Conservation (phyloP, 768 basidiomycete genomes). For the Vararia minispora region DNA sequence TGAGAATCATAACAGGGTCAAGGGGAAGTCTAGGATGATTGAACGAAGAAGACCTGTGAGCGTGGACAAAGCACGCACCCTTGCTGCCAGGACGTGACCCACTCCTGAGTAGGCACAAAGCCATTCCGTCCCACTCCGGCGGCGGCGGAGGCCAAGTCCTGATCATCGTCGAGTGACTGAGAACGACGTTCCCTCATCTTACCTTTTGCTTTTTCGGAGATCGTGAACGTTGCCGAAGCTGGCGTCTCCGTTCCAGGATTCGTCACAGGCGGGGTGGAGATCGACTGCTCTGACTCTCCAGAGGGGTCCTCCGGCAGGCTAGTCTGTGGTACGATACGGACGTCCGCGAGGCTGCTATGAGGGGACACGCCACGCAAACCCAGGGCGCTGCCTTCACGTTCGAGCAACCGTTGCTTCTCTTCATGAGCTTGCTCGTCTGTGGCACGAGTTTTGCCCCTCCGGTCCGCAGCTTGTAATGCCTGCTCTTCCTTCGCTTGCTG, state of each 20-base stretch:
- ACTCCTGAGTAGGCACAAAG: conserved; percentile 94
- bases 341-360: conserved; percentile 10
- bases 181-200: conserved; percentile 77
- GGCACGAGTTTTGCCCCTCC: conserved; percentile 31
- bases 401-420: conserved; percentile 60
- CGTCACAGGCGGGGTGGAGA: conserved; percentile 26
- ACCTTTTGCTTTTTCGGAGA: conserved; percentile 84
- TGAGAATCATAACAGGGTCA: conserved; percentile 77
- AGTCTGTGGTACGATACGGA: conserved; percentile 12
- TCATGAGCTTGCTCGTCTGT: conserved; percentile 31
- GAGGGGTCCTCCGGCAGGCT: conserved; percentile 18
- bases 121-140: conserved; percentile 77
- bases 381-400: conserved; percentile 33
- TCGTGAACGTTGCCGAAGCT: conserved; percentile 16
- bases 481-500: conserved; percentile 68
- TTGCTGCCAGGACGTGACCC: conserved; percentile 97
- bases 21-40: conserved; percentile 60
- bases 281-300: conserved; percentile 1
- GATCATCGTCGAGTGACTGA: conserved; percentile 39
- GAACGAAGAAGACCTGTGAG: not conserved
- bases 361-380: conserved; percentile 10
- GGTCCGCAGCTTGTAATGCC: conserved; percentile 23
- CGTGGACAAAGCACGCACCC: conserved; percentile 43
- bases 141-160: too few relatives aligned
- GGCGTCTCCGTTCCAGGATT: conserved; percentile 31